Conservation (phyloP, 2,329 filamentous ascomycete genomes). For the Fusarium sp. region DNA sequence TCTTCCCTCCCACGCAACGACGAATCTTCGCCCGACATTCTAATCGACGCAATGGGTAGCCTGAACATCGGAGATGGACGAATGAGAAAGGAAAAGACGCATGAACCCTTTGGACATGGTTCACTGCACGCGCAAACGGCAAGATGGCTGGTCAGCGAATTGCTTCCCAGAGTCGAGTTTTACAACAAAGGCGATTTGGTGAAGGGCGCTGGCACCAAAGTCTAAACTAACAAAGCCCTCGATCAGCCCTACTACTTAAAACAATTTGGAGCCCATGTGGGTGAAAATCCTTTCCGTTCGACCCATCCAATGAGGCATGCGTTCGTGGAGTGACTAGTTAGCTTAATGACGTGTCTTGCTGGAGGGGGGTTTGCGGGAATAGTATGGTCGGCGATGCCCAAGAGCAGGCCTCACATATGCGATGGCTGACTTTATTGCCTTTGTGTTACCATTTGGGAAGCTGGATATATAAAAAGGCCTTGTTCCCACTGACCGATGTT, state of each 20-base stretch:
- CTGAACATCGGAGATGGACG: conserved; percentile 44
- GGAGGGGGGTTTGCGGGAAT: neutral
- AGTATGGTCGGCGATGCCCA: neutral
- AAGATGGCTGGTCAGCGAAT: conserved; percentile 67
- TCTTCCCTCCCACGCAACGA: conserved; percentile 59
- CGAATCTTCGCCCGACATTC: conserved; percentile 24
- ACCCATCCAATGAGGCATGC: conserved; percentile 11
- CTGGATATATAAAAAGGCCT: neutral
- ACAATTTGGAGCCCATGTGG: neutral
- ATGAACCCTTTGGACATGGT: conserved; percentile 67
- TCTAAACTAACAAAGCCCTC: conserved; percentile 9
- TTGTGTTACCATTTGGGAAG: neutral
- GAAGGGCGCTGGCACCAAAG: conserved; percentile 56
- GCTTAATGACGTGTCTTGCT: conserved; percentile 25
- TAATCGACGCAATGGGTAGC: conserved; percentile 47
- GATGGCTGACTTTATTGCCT: neutral
- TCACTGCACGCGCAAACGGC: conserved; percentile 70
- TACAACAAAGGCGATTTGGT: conserved; percentile 64
- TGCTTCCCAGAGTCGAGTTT: conserved; percentile 63
- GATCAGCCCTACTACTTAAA: neutral
- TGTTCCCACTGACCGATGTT: neutral
- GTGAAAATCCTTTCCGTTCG: neutral
- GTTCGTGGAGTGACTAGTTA: conserved; percentile 12
- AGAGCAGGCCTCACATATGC: conserved; percentile 17
- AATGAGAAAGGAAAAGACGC: conserved; percentile 58